Base-by-base conservation (phyloP, 805 yeast species). In the Tetrapisispora taiwanensis region DNA sequence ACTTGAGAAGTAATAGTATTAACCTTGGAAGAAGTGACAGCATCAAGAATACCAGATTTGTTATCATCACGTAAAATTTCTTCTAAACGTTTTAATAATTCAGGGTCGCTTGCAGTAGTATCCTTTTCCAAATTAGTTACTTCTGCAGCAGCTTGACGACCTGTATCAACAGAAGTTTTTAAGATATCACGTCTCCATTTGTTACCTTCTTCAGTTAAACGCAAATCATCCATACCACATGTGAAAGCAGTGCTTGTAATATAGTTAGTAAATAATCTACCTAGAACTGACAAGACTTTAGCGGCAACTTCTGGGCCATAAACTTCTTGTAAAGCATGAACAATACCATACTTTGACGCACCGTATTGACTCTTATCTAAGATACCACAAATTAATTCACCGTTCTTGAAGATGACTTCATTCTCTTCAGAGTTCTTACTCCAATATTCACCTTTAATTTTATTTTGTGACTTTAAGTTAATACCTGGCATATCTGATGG, bases 211-310 rank as follows among this genome's bases (percentile, higher is more conserved):
- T 66, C 76, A 19, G 97, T 92, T 54, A 94, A 74, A 62, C 95
- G 78, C 65, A 92, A 73, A 70, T 92, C 99, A 64, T 92, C 99
- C 98, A 92, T 94, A 75, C 99, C 98, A 80, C 99, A 92, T 7
- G 98, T 92, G 62, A 92, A 85, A 1, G 96, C 97, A 46, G 86
- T 84, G 70, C 79, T 75, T 76, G 83, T 89, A 58, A 83, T 88
- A 65, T 87, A 92, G 65, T 85, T 87, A 19, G 99, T 94, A 69
- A 94, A 90, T 44, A 92, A 72, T 58, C 98, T 76, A 51, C 98
- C 97, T 48, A 92, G 73, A n/a, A 90, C 94, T 41, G 95, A 83
- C 40, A 92, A 71, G 6, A 92, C 75, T 59, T 84, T 82, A 48
- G 97, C 96, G 18, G 97, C 96, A 56, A 81, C 76, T 41, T 75